Conservation (phyloP, 2,329 filamentous ascomycete species). For the Ampelomyces quisqualis region DNA sequence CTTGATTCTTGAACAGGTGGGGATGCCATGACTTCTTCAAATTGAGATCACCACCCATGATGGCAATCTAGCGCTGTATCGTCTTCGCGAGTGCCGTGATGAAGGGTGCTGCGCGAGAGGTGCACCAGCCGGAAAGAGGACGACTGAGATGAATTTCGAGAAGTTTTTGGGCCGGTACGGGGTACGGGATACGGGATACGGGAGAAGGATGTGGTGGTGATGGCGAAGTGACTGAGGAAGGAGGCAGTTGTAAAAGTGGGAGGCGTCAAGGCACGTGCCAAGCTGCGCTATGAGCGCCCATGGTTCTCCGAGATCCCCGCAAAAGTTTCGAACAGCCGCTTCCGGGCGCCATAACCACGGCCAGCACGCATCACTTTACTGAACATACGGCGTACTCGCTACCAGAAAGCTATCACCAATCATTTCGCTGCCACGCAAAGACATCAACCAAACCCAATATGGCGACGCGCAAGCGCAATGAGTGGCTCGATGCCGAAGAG, state of each 20-base stretch:
- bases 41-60: slow-evolving; percentile 93
- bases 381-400: too few relatives aligned
- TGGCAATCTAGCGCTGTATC: slow-evolving; percentile 42
- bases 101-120: background rate
- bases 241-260: slow-evolving; percentile 6
- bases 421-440: too few relatives aligned
- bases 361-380: background rate
- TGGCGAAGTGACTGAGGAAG: slow-evolving; percentile 4
- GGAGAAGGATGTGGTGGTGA: background rate
- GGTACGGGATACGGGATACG: too few relatives aligned
- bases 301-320: slow-evolving; percentile 31
- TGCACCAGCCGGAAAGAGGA: background rate
- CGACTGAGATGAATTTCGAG: too few relatives aligned
- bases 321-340: slow-evolving; percentile 21
- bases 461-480: slow-evolving; percentile 69
- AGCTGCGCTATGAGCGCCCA: slow-evolving; percentile 14
- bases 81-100: background rate
- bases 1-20: slow-evolving; percentile 84
- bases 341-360: slow-evolving; percentile 4
- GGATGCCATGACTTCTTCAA: slow-evolving; percentile 90
- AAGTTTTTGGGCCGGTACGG: too few relatives aligned
- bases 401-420: too few relatives aligned
- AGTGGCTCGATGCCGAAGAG: slow-evolving; percentile 61
- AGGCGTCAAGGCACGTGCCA: slow-evolving; percentile 13
- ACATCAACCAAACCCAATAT: slow-evolving; percentile 38